Evolutionary conservation across 371 early-diverging fungal genomes (phyloP), one percentile per base, ranked within the genome.

Genomic region (Rhizopus sp.): DNA sequence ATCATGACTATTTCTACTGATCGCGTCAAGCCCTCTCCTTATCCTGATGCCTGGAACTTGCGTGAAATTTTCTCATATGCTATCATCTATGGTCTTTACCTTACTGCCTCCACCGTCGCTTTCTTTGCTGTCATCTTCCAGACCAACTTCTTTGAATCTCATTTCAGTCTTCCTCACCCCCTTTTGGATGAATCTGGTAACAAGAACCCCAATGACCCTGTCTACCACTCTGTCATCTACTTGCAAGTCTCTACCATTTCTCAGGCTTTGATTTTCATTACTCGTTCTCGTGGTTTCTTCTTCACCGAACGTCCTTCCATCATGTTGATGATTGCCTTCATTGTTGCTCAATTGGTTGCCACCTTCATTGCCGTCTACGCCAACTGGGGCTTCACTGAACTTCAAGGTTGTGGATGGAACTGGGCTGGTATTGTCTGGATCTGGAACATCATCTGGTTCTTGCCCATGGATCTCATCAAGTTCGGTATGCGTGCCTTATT

Each of bases 371-470:
- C 83, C 34, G 81, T 80, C 57, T 83, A 83, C 48, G 83, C 84
- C 50, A 60, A 84, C 80, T 84, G 84, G 84, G 69, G 73, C 44
- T 84, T 84, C 73, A 81, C 84, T 47, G 56, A 70, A 46, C 82
- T 84, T 38, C 50, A 67, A 37, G 81, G 81, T 53, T 82, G 82
- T 69, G 84, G 82, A 45, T 84, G 84, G 84, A 62, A 71, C 35
- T 81, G 74, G 78, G 84, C 75, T 50, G 82, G 82, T 65, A 84
- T 82, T 59, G 86, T 83, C 64, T 88, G 89, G 89, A 79, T 88
- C 74, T 88, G 87, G 87, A 87, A 88, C 82, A 81, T 88, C 51
- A 66, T 88, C 62, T 88, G 89, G 89, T 88, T 85, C 70, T 54
- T 86, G 47, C 89, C 89, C 41, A 66, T 88, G 59, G 89, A 88